phyloP scores from a whole-genome alignment of 2,329 filamentous ascomycete genomes.

The Lasiodiplodia theobromae region DNA sequence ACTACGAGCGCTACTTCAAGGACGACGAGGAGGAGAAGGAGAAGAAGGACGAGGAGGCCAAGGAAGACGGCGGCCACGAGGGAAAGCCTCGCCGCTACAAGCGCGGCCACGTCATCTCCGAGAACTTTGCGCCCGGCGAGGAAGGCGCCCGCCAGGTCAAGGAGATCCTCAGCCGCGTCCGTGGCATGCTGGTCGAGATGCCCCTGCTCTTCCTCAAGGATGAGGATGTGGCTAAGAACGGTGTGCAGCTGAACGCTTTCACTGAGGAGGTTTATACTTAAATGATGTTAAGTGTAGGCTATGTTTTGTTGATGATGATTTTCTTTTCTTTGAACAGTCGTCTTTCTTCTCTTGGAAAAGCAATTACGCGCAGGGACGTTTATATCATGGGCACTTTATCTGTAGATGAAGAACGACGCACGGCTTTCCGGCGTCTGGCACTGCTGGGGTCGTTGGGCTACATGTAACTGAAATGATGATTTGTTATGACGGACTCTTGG shows the following conservation, averaged over 20 bases:
- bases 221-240: slow-evolving; percentile 85
- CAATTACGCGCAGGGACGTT: neutral
- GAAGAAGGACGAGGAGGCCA: slow-evolving; percentile 46
- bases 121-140: slow-evolving; percentile 52
- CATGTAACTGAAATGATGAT: neutral
- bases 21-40: slow-evolving; percentile 47
- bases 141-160: slow-evolving; percentile 58
- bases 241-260: slow-evolving; percentile 64
- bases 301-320: neutral
- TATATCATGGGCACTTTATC: neutral
- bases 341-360: neutral
- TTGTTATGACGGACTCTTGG: neutral
- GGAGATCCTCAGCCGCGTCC: slow-evolving; percentile 75
- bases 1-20: slow-evolving; percentile 71
- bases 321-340: neutral
- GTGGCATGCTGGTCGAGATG: slow-evolving; percentile 78
- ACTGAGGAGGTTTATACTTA: slow-evolving; percentile 58
- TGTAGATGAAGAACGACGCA: slow-evolving; percentile 2
- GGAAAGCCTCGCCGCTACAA: slow-evolving; percentile 67
- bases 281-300: neutral
- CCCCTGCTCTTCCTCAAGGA: slow-evolving; percentile 85
- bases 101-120: slow-evolving; percentile 82
- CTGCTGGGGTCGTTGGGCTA: neutral
- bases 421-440: neutral
- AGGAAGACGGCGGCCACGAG: slow-evolving; percentile 39